Evolutionary conservation across 2,329 filamentous ascomycete species (phyloP).

Genomic region (Aotearoamyces nothofagi): DNA sequence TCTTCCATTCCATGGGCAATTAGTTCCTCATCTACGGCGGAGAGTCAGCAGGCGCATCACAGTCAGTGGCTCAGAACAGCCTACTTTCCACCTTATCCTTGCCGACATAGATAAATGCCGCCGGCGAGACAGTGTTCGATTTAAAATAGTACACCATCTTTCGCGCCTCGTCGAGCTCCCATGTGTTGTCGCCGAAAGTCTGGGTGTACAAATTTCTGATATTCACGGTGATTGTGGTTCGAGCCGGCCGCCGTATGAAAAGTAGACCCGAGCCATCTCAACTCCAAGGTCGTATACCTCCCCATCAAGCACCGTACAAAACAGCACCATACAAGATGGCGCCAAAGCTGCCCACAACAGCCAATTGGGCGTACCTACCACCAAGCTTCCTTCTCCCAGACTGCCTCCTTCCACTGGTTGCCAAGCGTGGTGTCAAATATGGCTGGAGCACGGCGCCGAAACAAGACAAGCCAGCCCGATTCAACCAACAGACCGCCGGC

Average conservation of each 20-base stretch:
- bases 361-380: slow-evolving; percentile 17
- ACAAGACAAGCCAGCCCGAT: slow-evolving; percentile 32
- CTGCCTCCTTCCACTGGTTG: slow-evolving; percentile 16
- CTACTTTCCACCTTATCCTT: slow-evolving; percentile 98
- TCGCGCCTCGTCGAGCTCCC: no score
- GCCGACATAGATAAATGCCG: slow-evolving; percentile 86
- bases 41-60: no score
- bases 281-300: slow-evolving; percentile 1
- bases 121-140: slow-evolving; percentile 66
- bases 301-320: slow-evolving; percentile 4
- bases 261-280: slow-evolving; percentile 3
- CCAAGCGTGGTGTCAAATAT: slow-evolving; percentile 20
- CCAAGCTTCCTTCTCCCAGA: slow-evolving; percentile 18
- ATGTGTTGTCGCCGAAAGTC: no score
- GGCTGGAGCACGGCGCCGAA: slow-evolving; percentile 43
- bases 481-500: slow-evolving; percentile 42
- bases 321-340: slow-evolving; percentile 15
- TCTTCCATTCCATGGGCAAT: slow-evolving; percentile 91
- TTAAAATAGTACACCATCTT: slow-evolving; percentile 93
- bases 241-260: slow-evolving; percentile 10
- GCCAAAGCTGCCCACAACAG: slow-evolving; percentile 19
- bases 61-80: slow-evolving; percentile 3
- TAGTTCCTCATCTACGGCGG: slow-evolving; percentile 76
- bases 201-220: no score
- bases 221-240: slow-evolving; percentile 12